These are phyloP conservation scores for Turritis glabra DNA, from an alignment of 345 rosid genomes.

Conservation along the genomic window DNA sequence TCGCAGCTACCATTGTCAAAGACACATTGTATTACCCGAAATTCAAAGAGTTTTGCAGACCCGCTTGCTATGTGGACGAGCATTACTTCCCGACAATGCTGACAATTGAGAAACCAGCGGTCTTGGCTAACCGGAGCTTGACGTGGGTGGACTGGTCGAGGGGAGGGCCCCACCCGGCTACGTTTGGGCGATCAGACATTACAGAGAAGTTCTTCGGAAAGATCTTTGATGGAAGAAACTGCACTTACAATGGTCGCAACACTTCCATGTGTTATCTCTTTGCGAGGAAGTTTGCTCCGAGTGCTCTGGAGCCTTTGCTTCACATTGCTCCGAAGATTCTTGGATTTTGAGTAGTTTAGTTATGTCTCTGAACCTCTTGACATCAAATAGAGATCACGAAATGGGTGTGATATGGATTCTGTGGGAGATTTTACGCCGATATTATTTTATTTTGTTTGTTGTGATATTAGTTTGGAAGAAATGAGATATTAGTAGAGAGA, in stretches of 20 bases:
- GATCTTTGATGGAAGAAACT: conserved; percentile 44
- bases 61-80: conserved; percentile 92
- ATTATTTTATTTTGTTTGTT: conserved; percentile 10
- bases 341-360: conserved; percentile 41
- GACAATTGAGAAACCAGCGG: conserved; percentile 60
- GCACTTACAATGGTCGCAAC: conserved; percentile 60
- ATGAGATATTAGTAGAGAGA: not conserved
- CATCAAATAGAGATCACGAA: conserved; percentile 7
- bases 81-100: conserved; percentile 97
- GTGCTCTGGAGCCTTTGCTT: conserved; percentile 68
- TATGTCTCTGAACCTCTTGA: not conserved
- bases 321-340: conserved; percentile 48
- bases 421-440: not conserved
- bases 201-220: conserved; percentile 62
- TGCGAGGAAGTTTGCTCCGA: conserved; percentile 85
- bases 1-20: conserved; percentile 66
- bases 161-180: conserved; percentile 93
- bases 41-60: conserved; percentile 73
- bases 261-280: conserved; percentile 60
- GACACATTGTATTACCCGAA: conserved; percentile 65
- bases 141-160: conserved; percentile 99
- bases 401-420: conserved; percentile 5
- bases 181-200: conserved; percentile 73
- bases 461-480: conserved; percentile 1
- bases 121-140: conserved; percentile 76